Evolutionary conservation across 441 rosid genomes (phyloP), one percentile per base, ranked within the genome.

Genomic region (Francoa sonchifolia): DNA sequence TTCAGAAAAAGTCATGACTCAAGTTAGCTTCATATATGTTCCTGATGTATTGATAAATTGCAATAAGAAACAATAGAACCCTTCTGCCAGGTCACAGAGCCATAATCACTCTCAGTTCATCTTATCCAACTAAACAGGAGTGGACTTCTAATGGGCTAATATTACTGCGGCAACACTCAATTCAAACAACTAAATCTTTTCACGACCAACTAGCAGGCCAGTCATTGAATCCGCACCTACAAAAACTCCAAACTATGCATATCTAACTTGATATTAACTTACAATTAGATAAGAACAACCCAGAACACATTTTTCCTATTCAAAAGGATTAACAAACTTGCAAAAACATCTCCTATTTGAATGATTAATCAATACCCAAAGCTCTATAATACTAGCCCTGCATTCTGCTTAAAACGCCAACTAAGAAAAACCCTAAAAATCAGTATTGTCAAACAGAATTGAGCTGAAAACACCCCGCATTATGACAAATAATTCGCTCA

Each of bases 1-100:
- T 45, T 41, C 55, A 32, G 36, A 33, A 27, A 55, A 13, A 52
- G 17, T 21, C 36, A 50, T 10, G 2, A 63, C 17, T 15, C 26
- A 9, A 36, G 44, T n/a, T 22, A 19, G 30, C 34, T n/a, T 22
- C 25, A 6, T 0, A 28, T 19, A 29, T 23, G 11, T 1, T 2
- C 11, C 33, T 30, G 33, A 35, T 6, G 5, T 34, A 23, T 8
- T 29, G 18, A 22, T 12, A 15, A 31, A 19, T 46, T 23, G 19
- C 2, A 13, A 39, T 13, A 34, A 28, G 13, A 18, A 40, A 35
- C 0, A 25, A 22, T 8, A 6, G 10, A 27, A 19, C 1, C 39
- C 14, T 44, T 49, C 42, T 15, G 44, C 44, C 19, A 41, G 19
- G 25, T 36, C 22, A 23, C 23, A 9, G 8, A 22, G 7, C 8